These are phyloP conservation scores for Thymus quinquecostatus DNA, from an alignment of 257 asterid species.

Conservation along the genomic window DNA sequence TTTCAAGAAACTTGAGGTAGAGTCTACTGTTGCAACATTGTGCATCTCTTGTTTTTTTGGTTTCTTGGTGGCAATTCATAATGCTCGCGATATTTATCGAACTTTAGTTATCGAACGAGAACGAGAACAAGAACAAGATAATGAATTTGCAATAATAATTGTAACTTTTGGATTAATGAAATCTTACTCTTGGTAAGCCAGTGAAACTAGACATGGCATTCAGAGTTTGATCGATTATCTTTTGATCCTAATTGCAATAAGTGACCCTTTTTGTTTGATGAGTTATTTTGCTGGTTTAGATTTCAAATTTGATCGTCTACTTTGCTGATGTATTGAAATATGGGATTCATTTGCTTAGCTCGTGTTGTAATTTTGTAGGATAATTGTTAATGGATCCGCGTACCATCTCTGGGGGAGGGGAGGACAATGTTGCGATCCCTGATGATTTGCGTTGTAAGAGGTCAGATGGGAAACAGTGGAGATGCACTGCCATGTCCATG, in stretches of 20 bases:
- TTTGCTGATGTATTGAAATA: constrained; percentile 26
- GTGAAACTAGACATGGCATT: not conserved
- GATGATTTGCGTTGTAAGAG: constrained; percentile 99
- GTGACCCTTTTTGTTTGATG: not conserved
- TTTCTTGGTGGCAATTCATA: constrained; percentile 20
- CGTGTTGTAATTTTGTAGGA: constrained; percentile 20
- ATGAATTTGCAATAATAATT: too few relatives aligned
- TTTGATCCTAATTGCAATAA: not conserved
- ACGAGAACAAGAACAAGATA: not conserved
- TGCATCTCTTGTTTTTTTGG: constrained; percentile 12
- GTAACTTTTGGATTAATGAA: too few relatives aligned
- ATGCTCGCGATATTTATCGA: constrained; percentile 9
- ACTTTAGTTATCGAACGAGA: not conserved
- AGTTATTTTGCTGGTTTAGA: not conserved
- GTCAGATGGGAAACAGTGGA: constrained; percentile 99
- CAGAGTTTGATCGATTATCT: not conserved
- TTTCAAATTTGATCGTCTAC: not conserved
- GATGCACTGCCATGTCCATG: constrained; percentile 99
- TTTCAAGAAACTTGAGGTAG: constrained; percentile 5
- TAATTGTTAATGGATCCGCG: constrained; percentile 68
- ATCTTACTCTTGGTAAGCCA: not conserved
- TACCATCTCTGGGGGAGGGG: constrained; percentile 68
- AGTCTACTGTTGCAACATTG: not conserved
- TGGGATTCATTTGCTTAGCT: constrained; percentile 29
- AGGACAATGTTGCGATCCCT: constrained; percentile 82